Evolutionary conservation across 2,329 filamentous ascomycete genomes (phyloP), one percentile per base, ranked within the genome.

Genomic region (Colletotrichum abscissum): DNA sequence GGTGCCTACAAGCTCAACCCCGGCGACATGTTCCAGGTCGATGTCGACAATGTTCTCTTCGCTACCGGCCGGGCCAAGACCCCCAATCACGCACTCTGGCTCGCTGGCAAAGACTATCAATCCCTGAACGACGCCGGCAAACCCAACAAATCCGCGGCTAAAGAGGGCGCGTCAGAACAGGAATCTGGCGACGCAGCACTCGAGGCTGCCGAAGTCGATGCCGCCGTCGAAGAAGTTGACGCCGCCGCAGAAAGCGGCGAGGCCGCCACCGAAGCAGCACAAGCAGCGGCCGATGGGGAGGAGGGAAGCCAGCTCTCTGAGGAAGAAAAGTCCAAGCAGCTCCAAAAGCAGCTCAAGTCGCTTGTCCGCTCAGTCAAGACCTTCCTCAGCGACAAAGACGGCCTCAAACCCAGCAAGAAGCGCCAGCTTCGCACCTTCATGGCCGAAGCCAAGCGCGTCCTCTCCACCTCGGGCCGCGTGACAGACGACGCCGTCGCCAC

Each of bases 11-110:
- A 95, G 76, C 90, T 99, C 52, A 99, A 99, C 83, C 97, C 97
- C 3, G 97, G 97, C 77, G 97, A 99, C 82, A 94, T 99, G 91
- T 99, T 99, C 88, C 95, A 97, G 82, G 96, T 99, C 78, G 93
- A 98, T 24, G 89, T 94, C 46, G 94, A 98, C 52, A 91, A 92
- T 78, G 97, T 99, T 69, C 88, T 99, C 83, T 95, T 90, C 79
- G 96, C 94, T 42, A 98, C 95, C 1, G 97, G 97, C 72, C 88
- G 89, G 30, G 89, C 90, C 62, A 97, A 95, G 83, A 83, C 88
- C 75, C 52, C 76, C 56, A 57, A 65, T 35, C 69, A 69, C 57
- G 60, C 67, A n/a, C 65, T 69, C 63, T 75, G 72, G 46, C 56
- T 75, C 26, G 64, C 63, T 42, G 72, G 69, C 33, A 75, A 78